Conservation (phyloP, 2,329 filamentous ascomycete genomes). For the Aspergillus viridinutans region DNA sequence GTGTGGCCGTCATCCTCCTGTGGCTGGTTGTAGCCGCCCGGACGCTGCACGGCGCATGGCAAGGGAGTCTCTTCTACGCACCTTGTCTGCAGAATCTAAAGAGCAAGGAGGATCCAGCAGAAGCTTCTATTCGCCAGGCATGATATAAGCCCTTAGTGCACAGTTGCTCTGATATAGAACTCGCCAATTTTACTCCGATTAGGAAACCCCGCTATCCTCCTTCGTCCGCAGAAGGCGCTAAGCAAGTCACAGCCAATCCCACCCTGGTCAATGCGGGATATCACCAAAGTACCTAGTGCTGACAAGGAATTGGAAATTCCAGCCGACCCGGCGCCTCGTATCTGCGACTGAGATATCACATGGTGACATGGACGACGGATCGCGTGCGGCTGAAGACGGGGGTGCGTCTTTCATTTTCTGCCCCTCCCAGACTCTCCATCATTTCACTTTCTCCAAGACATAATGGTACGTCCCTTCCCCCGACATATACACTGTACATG, state of each 20-base stretch:
- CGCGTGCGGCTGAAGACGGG: not conserved
- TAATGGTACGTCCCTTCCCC: not conserved
- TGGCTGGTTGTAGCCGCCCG: constrained; percentile 49
- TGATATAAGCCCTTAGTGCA: not conserved
- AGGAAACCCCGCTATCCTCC: not conserved
- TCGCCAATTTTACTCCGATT: not conserved
- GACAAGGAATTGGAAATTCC: not conserved
- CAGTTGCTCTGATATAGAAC: not conserved
- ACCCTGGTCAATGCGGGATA: not conserved
- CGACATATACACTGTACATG: constrained; percentile 3
- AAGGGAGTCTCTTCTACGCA: constrained; percentile 47
- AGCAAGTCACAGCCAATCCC: not conserved
- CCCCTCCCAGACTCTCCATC: not conserved
- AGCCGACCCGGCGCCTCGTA: not conserved
- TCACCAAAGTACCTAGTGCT: not conserved
- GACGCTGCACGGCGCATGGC: constrained; percentile 43
- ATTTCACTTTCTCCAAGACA: not conserved
- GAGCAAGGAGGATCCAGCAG: constrained; percentile 12
- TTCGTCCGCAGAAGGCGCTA: not conserved
- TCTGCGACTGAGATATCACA: not conserved
- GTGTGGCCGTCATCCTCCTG: constrained; percentile 44
- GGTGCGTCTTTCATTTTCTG: not conserved
- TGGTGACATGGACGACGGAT: not conserved
- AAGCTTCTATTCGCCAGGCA: constrained; percentile 2
- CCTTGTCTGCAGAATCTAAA: constrained; percentile 44